These are phyloP conservation scores for Pseudogymnoascus sp. DNA, from an alignment of 2,329 filamentous ascomycete genomes.

Conservation along the genomic window DNA sequence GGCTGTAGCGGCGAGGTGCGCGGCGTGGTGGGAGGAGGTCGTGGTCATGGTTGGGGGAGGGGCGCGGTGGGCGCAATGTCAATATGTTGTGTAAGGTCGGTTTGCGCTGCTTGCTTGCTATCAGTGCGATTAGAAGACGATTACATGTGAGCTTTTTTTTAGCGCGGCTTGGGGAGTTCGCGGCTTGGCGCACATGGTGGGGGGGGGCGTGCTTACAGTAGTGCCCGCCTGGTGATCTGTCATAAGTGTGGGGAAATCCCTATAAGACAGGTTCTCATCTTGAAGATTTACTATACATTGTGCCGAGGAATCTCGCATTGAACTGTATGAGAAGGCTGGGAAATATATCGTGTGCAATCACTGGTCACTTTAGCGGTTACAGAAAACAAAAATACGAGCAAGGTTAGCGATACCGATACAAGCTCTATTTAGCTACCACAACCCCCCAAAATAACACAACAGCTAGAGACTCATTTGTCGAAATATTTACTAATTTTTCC, in stretches of 20 bases:
- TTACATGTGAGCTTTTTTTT: background rate
- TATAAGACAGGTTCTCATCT: background rate
- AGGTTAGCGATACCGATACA: too few species aligned
- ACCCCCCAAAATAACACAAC: too few species aligned
- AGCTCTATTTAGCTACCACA: too few species aligned
- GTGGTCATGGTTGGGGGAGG: background rate
- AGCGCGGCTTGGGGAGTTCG: background rate
- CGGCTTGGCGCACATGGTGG: background rate
- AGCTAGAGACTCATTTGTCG: too few species aligned
- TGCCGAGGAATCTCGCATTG: too few species aligned
- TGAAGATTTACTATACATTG: too few species aligned
- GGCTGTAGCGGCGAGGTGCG: constrained; percentile 63
- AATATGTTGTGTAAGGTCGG: background rate
- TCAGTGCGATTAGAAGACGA: background rate
- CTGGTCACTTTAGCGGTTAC: too few species aligned
- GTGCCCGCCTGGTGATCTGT: background rate
- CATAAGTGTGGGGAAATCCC: background rate
- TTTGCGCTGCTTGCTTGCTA: background rate
- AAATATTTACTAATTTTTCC: too few species aligned
- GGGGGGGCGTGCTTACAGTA: background rate
- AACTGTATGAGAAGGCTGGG: too few species aligned
- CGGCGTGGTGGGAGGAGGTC: constrained; percentile 5
- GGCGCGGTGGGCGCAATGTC: background rate
- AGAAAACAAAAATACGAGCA: too few species aligned
- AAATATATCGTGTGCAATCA: too few species aligned